Base-by-base conservation (phyloP, 306 rosid genomes). In the Prunus mongolica region DNA sequence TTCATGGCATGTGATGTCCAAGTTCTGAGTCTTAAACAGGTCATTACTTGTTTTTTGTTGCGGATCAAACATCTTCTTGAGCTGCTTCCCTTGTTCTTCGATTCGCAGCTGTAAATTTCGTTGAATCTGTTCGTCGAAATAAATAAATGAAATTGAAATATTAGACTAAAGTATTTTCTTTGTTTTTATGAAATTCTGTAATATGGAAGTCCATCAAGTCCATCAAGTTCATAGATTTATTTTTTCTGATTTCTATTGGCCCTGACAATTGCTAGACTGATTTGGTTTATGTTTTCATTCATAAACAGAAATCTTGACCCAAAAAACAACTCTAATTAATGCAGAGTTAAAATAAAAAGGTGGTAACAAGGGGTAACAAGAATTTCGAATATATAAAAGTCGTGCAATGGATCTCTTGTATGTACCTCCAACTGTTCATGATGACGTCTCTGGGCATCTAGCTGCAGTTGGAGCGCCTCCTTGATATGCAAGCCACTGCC, bases 401-500 rank as follows among this genome's bases (percentile, higher is more conserved):
- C 25, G 1, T 24, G 25, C 25, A 24, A 24, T 24, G 25, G 25
- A 24, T 24, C 25, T 24, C 25, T 24, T 24, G 25, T 24, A 24
- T 67, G 6, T 79, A 94, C 98, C 95, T 94, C 98, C 28, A 94
- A 84, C 52, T 94, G 98, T 77, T 92, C 98, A 73, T 92, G 98
- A 65, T 90, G 98, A 46, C 85, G 88, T 85, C 89, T 84, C 82
- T 94, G 98, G 68, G 86, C 98, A 76, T 94, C 97, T 69, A 94
- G 79, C 67, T 94, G 98, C 62, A 92, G 80, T 81, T 92, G 98
- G 81, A 92, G 87, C 51, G 98, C 92, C 85, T 92, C 98, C 75
- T 46, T 94, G 67, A 94, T 84, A 80, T 94, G 97, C 71, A 83
- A 61, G 73, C 96, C 95, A 74, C 98, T 94, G 82, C 51, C 44